Percentiles rank a stretch among this genome's conserved stretches.
Conservation (phyloP, 2,329 filamentous ascomycete species). For the Lachnellula occidentalis region DNA sequence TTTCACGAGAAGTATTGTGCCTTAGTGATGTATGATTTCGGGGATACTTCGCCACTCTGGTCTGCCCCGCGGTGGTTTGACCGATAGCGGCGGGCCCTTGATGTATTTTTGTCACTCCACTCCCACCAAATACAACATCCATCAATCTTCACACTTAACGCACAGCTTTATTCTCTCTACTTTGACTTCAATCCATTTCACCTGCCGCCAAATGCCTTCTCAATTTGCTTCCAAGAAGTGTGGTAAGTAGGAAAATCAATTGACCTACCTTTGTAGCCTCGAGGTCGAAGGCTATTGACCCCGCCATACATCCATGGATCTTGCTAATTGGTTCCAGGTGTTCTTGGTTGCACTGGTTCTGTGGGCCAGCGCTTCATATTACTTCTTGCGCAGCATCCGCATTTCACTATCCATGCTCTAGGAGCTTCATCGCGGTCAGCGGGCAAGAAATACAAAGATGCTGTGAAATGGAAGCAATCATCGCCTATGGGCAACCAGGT, state of each 20-base stretch:
- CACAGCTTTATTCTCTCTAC: background rate
- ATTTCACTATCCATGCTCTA: slow-evolving; percentile 79
- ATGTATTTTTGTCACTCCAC: background rate
- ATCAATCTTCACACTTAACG: too few relatives aligned
- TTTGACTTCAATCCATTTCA: background rate
- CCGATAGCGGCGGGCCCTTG: too few relatives aligned
- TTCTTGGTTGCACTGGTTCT: slow-evolving; percentile 87
- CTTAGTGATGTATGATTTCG: background rate
- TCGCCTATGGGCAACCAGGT: slow-evolving; percentile 71
- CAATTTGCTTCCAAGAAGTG: slow-evolving; percentile 52
- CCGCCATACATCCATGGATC: background rate
- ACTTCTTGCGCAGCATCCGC: slow-evolving; percentile 79
- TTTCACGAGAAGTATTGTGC: too few relatives aligned
- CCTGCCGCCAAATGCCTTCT: slow-evolving; percentile 8
- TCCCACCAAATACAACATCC: background rate
- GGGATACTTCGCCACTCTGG: background rate
- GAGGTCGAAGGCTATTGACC: slow-evolving; percentile 3
- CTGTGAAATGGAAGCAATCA: slow-evolving; percentile 91
- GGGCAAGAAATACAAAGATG: slow-evolving; percentile 91
- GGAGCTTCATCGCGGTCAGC: slow-evolving; percentile 86
- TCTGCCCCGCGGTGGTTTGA: background rate
- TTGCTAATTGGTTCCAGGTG: slow-evolving; percentile 41
- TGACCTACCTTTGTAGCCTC: background rate
- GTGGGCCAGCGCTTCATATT: slow-evolving; percentile 96
- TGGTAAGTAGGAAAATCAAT: slow-evolving; percentile 22